These are phyloP conservation scores for Allium sativum DNA, from an alignment of 106 monocot genomes.

Conservation along the genomic window DNA sequence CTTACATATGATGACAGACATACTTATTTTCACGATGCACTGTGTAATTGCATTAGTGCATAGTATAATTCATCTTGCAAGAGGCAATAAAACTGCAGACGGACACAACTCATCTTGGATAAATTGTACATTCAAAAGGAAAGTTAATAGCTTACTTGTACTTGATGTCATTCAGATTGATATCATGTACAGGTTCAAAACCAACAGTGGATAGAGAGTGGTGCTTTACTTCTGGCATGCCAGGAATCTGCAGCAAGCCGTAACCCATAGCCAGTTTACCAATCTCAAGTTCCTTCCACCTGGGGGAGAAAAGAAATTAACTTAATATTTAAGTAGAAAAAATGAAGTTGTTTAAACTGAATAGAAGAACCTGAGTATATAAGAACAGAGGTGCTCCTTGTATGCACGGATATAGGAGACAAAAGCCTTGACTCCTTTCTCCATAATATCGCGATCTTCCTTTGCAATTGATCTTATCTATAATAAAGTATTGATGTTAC, in stretches of 20 bases:
- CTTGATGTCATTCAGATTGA: slow-evolving; percentile 61
- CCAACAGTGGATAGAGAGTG: slow-evolving; percentile 80
- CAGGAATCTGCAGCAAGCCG: slow-evolving; percentile 90
- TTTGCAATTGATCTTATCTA: slow-evolving; percentile 75
- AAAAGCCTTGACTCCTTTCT: slow-evolving; percentile 96
- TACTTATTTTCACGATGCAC: too few species aligned
- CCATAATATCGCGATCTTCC: slow-evolving; percentile 88
- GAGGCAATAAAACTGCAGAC: too few species aligned
- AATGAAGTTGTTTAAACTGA: too few species aligned
- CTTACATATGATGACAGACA: too few species aligned
- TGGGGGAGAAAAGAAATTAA: slow-evolving; percentile 16
- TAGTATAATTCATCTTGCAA: too few species aligned
- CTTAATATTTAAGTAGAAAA: background rate
- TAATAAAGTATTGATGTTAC: background rate
- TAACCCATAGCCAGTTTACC: slow-evolving; percentile 92
- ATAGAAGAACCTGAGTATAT: slow-evolving; percentile 76
- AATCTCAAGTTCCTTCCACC: slow-evolving; percentile 95
- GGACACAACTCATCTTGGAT: too few species aligned
- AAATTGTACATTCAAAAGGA: too few species aligned
- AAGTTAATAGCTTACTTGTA: slow-evolving; percentile 54
- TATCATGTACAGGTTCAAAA: slow-evolving; percentile 48
- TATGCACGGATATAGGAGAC: slow-evolving; percentile 96
- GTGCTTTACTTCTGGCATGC: slow-evolving; percentile 89
- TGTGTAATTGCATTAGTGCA: too few species aligned
- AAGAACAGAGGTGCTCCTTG: slow-evolving; percentile 96